Base-by-base conservation (phyloP, 139 green algal genomes). In the Gonium pectorale region DNA sequence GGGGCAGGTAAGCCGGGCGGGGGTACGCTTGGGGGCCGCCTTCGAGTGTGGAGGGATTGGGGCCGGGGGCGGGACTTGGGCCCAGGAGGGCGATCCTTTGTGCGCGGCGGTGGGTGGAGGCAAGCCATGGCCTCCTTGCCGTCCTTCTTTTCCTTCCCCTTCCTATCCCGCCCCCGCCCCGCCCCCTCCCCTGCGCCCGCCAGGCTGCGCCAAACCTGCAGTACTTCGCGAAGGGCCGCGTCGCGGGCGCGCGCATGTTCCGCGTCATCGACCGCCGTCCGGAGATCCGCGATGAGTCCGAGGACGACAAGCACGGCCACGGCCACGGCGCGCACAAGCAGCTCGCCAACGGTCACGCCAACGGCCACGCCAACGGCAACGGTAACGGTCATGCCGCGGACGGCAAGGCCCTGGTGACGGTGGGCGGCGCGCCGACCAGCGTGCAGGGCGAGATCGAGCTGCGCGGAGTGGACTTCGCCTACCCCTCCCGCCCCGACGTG, bases 401-500 rank as follows among this genome's bases (percentile, higher is more conserved):
- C 33, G 1, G 1, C 6, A 21, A 15, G 6, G 33, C 33, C 5
- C 33, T 21, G 6, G 4, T 70, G 1, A 7, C 15, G 63, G 11
- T 44, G 33, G 9, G 5, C 5, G 63, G n/a, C 33, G 38, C 67
- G 38, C 13, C 37, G 38, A 37, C 11, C 59, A 21, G 31, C 31
- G 78, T 84, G 8, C 22, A 22, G 29, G 78, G 78, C 44, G 78
- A 84, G 63, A 66, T 84, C 15, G 43, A 84, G 78, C 78, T 84
- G 43, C 63, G 44, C 4, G 66, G 92, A 51, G 94, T 98, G 41
- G 26, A 46, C 15, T 98, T 98, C 56, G 52, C 85, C 49, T 99
- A 99, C 92, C 96, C 96, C 5, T 80, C 91, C 0, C 89, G 94
- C 31, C 90, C 90, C 3, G 93, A 96, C 29, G 85, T 94, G 21